phyloP scores from a whole-genome alignment of 2,329 filamentous ascomycete species.

The Phaeoacremonium minimum region DNA sequence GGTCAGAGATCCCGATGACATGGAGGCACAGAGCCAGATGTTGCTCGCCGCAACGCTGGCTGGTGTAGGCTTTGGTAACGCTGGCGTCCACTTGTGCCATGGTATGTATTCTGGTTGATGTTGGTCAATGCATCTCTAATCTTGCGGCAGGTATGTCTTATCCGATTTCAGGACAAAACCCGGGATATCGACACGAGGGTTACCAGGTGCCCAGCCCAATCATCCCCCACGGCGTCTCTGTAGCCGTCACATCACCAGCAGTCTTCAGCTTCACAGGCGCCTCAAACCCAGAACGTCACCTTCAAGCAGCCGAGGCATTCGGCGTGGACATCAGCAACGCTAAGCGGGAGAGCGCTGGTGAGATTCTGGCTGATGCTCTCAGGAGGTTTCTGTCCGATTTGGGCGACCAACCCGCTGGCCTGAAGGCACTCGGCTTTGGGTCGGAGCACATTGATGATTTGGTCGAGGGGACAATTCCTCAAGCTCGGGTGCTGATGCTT shows the following conservation, averaged over 20 bases:
- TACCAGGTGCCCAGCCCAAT: conserved; percentile 74
- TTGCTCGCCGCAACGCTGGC: conserved; percentile 89
- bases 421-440: conserved; percentile 80
- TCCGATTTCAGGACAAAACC: conserved; percentile 93
- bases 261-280: conserved; percentile 92
- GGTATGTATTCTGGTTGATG: conserved; percentile 37
- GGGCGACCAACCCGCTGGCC: conserved; percentile 84
- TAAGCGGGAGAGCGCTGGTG: conserved; percentile 84
- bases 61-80: conserved; percentile 95
- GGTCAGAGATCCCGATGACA: conserved; percentile 82
- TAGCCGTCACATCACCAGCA: conserved; percentile 87
- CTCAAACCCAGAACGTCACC: conserved; percentile 87
- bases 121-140: conserved; percentile 2
- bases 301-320: conserved; percentile 84
- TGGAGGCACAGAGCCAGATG: conserved; percentile 94
- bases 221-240: conserved; percentile 93
- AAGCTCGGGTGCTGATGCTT: conserved; percentile 84
- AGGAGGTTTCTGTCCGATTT: conserved; percentile 75
- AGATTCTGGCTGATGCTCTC: conserved; percentile 80
- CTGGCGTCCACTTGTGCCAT: conserved; percentile 79
- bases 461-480: conserved; percentile 92
- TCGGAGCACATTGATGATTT: conserved; percentile 71
- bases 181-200: conserved; percentile 82
- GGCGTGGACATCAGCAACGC: conserved; percentile 86
- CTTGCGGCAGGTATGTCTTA: conserved; percentile 81